Evolutionary conservation across 805 yeast genomes (phyloP).

Genomic region (Pichia heedii): DNA sequence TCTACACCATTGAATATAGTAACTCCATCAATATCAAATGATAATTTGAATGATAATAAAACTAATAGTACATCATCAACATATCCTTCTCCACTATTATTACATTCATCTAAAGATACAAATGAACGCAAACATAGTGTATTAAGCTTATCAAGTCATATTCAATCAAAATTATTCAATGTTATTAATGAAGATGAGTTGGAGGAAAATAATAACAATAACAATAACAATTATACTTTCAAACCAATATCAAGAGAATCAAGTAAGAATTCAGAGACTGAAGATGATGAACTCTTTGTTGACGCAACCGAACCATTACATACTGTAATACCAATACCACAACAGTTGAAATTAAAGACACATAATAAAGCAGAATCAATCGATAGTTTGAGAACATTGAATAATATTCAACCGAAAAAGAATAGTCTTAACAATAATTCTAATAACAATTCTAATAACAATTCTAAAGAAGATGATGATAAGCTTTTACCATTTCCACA

Average conservation of each 20-base stretch:
- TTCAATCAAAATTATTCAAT: neutral
- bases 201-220: neutral
- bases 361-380: neutral
- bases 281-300: constrained; percentile 16
- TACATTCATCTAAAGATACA: neutral
- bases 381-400: neutral
- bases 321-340: constrained; percentile 10
- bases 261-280: constrained; percentile 5
- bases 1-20: neutral
- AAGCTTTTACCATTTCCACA: constrained; percentile 8
- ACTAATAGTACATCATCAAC: neutral
- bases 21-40: neutral
- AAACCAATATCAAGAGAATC: constrained; percentile 1
- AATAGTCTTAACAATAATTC: no score
- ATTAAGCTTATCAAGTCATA: neutral
- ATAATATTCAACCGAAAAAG: neutral
- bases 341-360: neutral
- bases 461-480: neutral
- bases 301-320: constrained; percentile 19
- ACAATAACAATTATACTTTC: no score
- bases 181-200: constrained; percentile 5
- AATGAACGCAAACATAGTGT: constrained; percentile 1
- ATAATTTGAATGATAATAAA: neutral
- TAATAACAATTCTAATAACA: no score
- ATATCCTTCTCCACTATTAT: neutral